phyloP scores from a whole-genome alignment of 2,329 filamentous ascomycete species.

The Colletotrichum liaoningense region DNA sequence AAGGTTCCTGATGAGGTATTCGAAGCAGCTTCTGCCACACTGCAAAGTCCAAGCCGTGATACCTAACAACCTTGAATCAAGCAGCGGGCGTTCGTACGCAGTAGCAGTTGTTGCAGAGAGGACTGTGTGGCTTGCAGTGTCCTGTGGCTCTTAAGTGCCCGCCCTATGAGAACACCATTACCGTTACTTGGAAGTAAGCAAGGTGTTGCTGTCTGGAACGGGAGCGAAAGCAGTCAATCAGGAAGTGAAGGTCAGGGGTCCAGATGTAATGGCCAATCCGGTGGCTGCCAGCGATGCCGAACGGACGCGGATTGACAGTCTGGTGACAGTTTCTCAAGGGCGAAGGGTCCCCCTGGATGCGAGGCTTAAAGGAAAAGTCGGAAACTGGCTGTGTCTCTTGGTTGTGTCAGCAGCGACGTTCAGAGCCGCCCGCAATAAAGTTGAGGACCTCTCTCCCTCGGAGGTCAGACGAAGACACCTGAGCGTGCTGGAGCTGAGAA shows the following conservation, averaged over 20 bases:
- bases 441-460: neutral
- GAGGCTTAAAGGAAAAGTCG: conserved; percentile 24
- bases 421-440: neutral
- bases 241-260: neutral
- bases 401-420: conserved; percentile 11
- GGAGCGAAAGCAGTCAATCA: neutral
- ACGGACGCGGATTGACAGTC: conserved; percentile 20
- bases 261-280: conserved; percentile 10
- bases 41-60: neutral
- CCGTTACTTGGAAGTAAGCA: neutral
- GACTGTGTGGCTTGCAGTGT: neutral
- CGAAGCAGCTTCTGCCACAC: neutral
- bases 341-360: neutral
- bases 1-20: too few species aligned
- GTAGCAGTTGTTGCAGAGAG: too few species aligned
- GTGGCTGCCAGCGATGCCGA: conserved; percentile 2
- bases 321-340: conserved; percentile 7
- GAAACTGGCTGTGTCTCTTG: conserved; percentile 27
- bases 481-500: neutral
- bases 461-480: conserved; percentile 1
- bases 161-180: neutral
- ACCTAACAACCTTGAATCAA: too few species aligned
- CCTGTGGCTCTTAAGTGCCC: too few species aligned
- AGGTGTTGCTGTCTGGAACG: neutral
- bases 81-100: too few species aligned